Base-by-base conservation (phyloP, 2,329 filamentous ascomycete genomes). In the Diplodia scrobiculata region DNA sequence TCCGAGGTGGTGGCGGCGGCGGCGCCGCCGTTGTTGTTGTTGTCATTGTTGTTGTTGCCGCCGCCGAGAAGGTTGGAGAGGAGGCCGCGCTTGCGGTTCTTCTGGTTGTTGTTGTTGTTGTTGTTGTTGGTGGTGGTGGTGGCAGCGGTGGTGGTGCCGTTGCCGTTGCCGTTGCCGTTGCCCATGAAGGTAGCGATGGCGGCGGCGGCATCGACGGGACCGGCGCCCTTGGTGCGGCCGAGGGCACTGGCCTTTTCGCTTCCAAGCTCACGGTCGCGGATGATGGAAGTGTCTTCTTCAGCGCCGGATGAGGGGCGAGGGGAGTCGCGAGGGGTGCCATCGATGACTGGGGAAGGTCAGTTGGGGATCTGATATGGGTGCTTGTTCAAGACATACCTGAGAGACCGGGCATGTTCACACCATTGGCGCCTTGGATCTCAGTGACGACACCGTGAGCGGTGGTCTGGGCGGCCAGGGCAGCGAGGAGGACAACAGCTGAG, bases 281-380 rank as follows among this genome's bases (percentile, higher is more conserved):
- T 89, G 80, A 90, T 89, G 75, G 87, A 82, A n/a, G 88, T 90
- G 73, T 90, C 88, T 67, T 84, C 85, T 75, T 90, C 84, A n/a
- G 87, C 83, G 67, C 87, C 88, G 73, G 87, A 89, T 53, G 75
- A 69, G 70, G 87, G 86, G 71, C 79, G 80, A 60, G 84, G 80
- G 76, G 87, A 90, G 78, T 90, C 87, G 72, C 88, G 86, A 60
- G 87, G 88, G 68, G 87, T 89, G 71, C 87, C 87, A 68, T 90
- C 87, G 54, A 81, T 80, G 69, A 89, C 85, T 82, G 71, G 62
- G 32, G 27, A 19, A 64, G 63, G 66, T 73, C 66, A 71, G 69
- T 59, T 34, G 50, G n/a, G 45, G 19, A 34, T 50, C 11, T 27
- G 50, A n/a, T 34, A 11, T 19, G 17, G 13, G 29, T 29, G 27